Conservation (phyloP, 192 early-diverging fungal genomes). For the Anaeromyces robustus region DNA sequence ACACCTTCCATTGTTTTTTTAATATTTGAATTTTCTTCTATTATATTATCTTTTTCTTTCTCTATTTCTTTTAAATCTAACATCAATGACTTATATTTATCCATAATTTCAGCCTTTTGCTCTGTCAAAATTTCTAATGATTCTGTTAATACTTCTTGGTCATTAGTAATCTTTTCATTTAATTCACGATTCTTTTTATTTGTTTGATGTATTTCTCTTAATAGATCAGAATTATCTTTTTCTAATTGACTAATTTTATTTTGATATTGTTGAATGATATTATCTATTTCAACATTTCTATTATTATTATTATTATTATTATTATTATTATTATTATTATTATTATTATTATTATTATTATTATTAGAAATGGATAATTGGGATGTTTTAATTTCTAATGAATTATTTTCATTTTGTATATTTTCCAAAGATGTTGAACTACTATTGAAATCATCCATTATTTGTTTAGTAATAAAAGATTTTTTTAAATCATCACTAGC, state of each 20-base stretch:
- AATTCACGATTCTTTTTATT: background rate
- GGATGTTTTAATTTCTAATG: too few species aligned
- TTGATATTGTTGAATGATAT: background rate
- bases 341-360: background rate
- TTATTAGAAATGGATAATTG: too few species aligned
- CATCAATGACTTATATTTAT: background rate
- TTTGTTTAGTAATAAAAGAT: too few species aligned
- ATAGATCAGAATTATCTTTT: background rate
- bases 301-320: background rate
- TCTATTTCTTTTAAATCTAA: background rate
- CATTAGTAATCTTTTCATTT: background rate
- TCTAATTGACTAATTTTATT: background rate
- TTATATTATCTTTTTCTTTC: background rate
- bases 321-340: background rate
- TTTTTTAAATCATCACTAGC: too few species aligned
- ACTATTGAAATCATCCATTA: too few species aligned
- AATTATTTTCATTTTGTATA: too few species aligned
- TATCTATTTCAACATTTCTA: background rate
- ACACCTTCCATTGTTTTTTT: background rate
- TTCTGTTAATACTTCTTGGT: background rate
- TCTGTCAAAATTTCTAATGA: background rate
- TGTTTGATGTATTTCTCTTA: background rate
- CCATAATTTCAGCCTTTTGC: background rate
- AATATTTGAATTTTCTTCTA: background rate
- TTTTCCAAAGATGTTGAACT: too few species aligned